phyloP scores from a whole-genome alignment of 768 basidiomycete genomes.

The Tubosaeta brunneosetosa region DNA sequence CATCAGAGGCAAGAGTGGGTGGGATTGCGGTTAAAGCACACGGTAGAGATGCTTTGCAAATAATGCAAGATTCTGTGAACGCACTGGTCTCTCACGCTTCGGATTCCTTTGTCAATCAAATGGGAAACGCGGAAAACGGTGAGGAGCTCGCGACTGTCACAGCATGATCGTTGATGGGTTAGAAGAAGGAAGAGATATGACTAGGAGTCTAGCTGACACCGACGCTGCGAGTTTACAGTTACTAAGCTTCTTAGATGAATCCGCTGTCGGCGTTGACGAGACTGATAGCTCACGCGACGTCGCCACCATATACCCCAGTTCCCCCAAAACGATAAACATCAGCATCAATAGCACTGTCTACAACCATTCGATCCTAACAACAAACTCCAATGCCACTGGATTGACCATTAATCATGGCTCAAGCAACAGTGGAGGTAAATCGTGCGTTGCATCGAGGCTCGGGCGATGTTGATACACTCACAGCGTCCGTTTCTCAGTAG shows the following conservation, averaged over 20 bases:
- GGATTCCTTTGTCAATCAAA: background rate
- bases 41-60: background rate
- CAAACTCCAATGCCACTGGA: background rate
- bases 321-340: background rate
- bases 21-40: slow-evolving; percentile 3
- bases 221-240: background rate
- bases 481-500: background rate
- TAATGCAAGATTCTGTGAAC: background rate
- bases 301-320: background rate
- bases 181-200: background rate
- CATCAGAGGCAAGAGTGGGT: background rate
- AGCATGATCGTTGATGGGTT: too few species aligned
- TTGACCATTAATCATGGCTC: background rate
- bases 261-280: background rate
- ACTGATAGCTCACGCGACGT: background rate
- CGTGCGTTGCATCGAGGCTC: background rate
- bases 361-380: background rate
- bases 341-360: background rate
- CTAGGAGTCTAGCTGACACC: background rate
- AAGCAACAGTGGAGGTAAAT: background rate
- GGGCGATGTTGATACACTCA: background rate
- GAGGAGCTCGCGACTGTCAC: background rate
- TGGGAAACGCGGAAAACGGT: background rate
- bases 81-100: background rate
- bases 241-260: background rate